Percentiles rank a stretch among this genome's conserved stretches.
phyloP scores from a whole-genome alignment of 2,329 filamentous ascomycete genomes.

The Calonectria honghensis region DNA sequence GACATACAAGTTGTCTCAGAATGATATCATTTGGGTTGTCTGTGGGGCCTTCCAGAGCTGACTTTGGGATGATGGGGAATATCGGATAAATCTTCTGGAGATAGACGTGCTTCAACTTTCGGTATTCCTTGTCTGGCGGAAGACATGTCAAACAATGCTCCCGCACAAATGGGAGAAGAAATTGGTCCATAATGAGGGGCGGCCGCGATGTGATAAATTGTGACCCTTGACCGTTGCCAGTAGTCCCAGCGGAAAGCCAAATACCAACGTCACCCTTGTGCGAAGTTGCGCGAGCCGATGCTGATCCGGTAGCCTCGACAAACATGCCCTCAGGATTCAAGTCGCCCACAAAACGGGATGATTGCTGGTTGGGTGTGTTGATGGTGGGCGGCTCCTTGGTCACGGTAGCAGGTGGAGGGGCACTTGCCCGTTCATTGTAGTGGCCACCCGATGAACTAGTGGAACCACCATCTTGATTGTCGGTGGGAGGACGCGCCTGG shows the following conservation, averaged over 20 bases:
- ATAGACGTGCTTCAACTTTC: slow-evolving; percentile 67
- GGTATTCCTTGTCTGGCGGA: slow-evolving; percentile 68
- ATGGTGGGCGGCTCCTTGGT: slow-evolving; percentile 44
- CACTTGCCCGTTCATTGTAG: slow-evolving; percentile 40
- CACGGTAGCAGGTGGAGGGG: slow-evolving; percentile 32
- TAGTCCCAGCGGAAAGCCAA: slow-evolving; percentile 66
- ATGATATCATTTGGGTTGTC: slow-evolving; percentile 64
- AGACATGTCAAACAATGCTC: slow-evolving; percentile 68
- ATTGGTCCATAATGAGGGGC: slow-evolving; percentile 63
- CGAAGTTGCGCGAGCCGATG: slow-evolving; percentile 59
- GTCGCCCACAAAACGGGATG: slow-evolving; percentile 74
- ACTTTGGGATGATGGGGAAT: slow-evolving; percentile 69
- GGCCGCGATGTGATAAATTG: slow-evolving; percentile 63
- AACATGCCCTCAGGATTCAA: slow-evolving; percentile 77
- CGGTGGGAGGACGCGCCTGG: slow-evolving; percentile 34
- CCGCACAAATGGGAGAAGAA: slow-evolving; percentile 65
- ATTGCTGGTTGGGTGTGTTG: slow-evolving; percentile 52
- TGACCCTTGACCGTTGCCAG: slow-evolving; percentile 54
- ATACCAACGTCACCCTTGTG: slow-evolving; percentile 74
- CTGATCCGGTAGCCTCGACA: slow-evolving; percentile 69
- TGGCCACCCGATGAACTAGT: slow-evolving; percentile 36
- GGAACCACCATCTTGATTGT: slow-evolving; percentile 37
- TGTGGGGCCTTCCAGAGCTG: slow-evolving; percentile 55
- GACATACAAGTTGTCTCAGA: slow-evolving; percentile 72
- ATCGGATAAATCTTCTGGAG: slow-evolving; percentile 73